These are phyloP conservation scores for Raffaelea deltoideospora DNA, from an alignment of 2,329 filamentous ascomycete species.

Conservation along the genomic window DNA sequence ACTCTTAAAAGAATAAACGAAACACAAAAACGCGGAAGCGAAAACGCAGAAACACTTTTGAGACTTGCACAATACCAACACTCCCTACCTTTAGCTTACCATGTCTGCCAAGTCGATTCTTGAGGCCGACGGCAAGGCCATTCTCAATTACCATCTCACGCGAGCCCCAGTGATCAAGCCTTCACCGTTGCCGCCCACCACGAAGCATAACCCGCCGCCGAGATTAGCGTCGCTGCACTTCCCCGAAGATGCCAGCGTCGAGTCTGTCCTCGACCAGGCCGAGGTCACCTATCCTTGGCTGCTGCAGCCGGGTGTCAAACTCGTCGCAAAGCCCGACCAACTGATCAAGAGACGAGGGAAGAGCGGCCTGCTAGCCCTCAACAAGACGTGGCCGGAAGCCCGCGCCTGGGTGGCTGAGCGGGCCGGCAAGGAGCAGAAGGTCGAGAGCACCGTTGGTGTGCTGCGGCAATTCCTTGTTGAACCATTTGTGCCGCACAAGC, in stretches of 20 bases:
- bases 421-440: slow-evolving; percentile 81
- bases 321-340: slow-evolving; percentile 98
- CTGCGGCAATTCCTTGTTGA: slow-evolving; percentile 95
- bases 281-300: slow-evolving; percentile 97
- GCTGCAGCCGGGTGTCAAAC: slow-evolving; percentile 66
- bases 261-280: slow-evolving; percentile 80
- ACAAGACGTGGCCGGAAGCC: slow-evolving; percentile 93
- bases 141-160: slow-evolving; percentile 99
- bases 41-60: neutral
- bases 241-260: slow-evolving; percentile 70
- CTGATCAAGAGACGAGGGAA: slow-evolving; percentile 99
- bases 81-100: no score
- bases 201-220: slow-evolving; percentile 83
- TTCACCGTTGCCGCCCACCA: slow-evolving; percentile 68
- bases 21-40: no score
- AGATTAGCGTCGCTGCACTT: slow-evolving; percentile 90
- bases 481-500: slow-evolving; percentile 91
- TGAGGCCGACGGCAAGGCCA: slow-evolving; percentile 99
- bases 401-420: slow-evolving; percentile 86
- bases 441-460: slow-evolving; percentile 79
- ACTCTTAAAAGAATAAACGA: no score
- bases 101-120: slow-evolving; percentile 96
- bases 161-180: slow-evolving; percentile 96
- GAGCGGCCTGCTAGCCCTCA: slow-evolving; percentile 88
- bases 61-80: no score